phyloP scores from a whole-genome alignment of 805 yeast genomes.

The Ogataea thermomethanolica region DNA sequence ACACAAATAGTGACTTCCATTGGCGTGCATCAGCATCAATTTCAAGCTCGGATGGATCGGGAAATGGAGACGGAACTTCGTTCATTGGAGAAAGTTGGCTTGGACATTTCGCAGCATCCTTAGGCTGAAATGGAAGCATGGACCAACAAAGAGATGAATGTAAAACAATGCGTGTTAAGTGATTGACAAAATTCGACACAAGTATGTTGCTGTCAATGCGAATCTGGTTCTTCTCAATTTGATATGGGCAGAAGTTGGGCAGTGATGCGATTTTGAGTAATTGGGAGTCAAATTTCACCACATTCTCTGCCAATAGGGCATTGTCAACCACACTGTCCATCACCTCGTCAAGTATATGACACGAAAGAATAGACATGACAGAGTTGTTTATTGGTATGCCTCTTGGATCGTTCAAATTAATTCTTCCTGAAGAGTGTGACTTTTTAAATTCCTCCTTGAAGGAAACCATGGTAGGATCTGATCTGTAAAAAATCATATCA shows the following conservation, averaged over 20 bases:
- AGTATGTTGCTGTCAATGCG: constrained; percentile 36
- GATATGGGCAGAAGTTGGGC: constrained; percentile 15
- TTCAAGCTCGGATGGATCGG: constrained; percentile 21
- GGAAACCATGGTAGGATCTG: constrained; percentile 7
- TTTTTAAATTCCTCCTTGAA: constrained; percentile 17
- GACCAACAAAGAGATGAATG: constrained; percentile 32
- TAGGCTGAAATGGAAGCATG: constrained; percentile 37
- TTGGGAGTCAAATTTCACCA: constrained; percentile 25
- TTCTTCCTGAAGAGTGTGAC: constrained; percentile 10
- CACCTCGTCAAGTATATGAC: constrained; percentile 32
- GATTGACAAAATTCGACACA: constrained; percentile 32
- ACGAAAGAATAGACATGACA: constrained; percentile 28
- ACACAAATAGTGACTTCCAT: constrained; percentile 32
- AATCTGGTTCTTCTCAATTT: constrained; percentile 22
- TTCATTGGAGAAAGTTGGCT: constrained; percentile 25
- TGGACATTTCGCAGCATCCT: constrained; percentile 9
- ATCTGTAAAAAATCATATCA: constrained; percentile 25
- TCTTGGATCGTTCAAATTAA: constrained; percentile 17
- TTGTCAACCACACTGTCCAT: constrained; percentile 33
- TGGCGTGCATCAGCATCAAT: constrained; percentile 17
- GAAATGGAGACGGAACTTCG: constrained; percentile 23
- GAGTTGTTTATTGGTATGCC: constrained; percentile 26
- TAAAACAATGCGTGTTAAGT: constrained; percentile 26
- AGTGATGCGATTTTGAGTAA: constrained; percentile 23
- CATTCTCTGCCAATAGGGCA: constrained; percentile 24